Base-by-base conservation (phyloP, 164 flowering plant species). In the Cinnamomum chago region DNA sequence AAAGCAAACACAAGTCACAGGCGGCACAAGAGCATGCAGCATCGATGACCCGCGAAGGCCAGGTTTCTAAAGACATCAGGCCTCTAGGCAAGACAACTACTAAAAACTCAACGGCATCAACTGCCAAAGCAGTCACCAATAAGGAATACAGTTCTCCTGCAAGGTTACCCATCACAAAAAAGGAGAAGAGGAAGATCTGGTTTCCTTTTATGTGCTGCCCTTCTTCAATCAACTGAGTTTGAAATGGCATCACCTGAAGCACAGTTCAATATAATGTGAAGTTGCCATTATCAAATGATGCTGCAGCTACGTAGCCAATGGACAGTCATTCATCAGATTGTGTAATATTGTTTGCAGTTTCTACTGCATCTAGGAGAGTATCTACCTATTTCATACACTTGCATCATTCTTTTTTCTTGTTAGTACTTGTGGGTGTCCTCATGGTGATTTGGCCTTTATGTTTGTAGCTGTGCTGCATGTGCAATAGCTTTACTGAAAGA, bases 141-240 rank as follows among this genome's bases (percentile, higher is more conserved):
- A 76, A 85, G 73, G 97, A 85, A 74, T 88, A 89, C 92, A 83
- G 81, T 74, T 87, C 97, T 55, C 92, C 94, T 0, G 93, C 91
- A 50, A 83, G 87, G 73, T 85, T 88, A 74, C 91, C 86, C 0
- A 66, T 84, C 40, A 84, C 80, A 24, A 89, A 89, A 82, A 84
- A 83, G 73, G 93, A 87, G 73, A 87, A 85, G 83, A 88, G 81
- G 78, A 93, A 86, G 79, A 74, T n/a, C 35, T 93, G 98, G 98
- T 84, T 79, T 5, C 88, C 89, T 24, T 92, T 89, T 76, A 80
- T 87, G n/a, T 94, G 98, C 80, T 94, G 98, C 84, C 86, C 96
- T 28, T 89, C 96, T 28, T 89, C 95, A 18, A 85, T 85, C 13
- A 81, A 85, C 68, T 85, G 82, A 83, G 22, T 33, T 67, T 67